phyloP scores from a whole-genome alignment of 1,284 basidiomycete genomes.

The Moesziomyces parantarcticus region DNA sequence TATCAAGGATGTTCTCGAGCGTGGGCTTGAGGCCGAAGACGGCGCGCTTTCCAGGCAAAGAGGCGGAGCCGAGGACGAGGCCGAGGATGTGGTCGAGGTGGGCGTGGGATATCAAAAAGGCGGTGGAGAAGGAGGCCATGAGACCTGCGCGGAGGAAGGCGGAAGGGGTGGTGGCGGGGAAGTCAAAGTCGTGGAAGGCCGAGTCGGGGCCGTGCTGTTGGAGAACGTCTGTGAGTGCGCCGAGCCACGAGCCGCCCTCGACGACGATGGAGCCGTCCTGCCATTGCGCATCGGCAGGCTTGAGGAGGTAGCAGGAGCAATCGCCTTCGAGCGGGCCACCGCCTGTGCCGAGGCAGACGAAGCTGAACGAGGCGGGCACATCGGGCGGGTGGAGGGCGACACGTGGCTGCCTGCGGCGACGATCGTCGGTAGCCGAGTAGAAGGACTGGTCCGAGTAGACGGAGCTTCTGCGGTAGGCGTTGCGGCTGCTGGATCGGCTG shows the following conservation, averaged over 20 bases:
- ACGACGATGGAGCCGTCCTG: slow-evolving; percentile 65
- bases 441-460: slow-evolving; percentile 39
- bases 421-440: slow-evolving; percentile 41
- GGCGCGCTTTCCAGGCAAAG: slow-evolving; percentile 75
- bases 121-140: slow-evolving; percentile 58
- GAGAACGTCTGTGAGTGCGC: slow-evolving; percentile 58
- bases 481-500: slow-evolving; percentile 12
- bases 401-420: slow-evolving; percentile 39
- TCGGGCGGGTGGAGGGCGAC: slow-evolving; percentile 40
- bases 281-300: slow-evolving; percentile 65
- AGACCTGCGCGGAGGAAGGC: slow-evolving; percentile 56
- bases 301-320: slow-evolving; percentile 68
- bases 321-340: slow-evolving; percentile 69
- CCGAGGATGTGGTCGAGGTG: slow-evolving; percentile 83
- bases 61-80: slow-evolving; percentile 80
- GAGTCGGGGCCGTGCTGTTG: slow-evolving; percentile 55
- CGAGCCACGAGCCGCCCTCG: slow-evolving; percentile 67
- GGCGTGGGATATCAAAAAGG: slow-evolving; percentile 77
- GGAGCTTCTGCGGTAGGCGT: slow-evolving; percentile 18
- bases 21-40: slow-evolving; percentile 76
- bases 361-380: slow-evolving; percentile 54
- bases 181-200: slow-evolving; percentile 56
- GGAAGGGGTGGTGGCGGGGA: slow-evolving; percentile 44
- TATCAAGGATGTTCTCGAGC: slow-evolving; percentile 76
- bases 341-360: slow-evolving; percentile 68